These are phyloP conservation scores for Yarrowia sp. DNA, from an alignment of 805 yeast species.

Conservation along the genomic window DNA sequence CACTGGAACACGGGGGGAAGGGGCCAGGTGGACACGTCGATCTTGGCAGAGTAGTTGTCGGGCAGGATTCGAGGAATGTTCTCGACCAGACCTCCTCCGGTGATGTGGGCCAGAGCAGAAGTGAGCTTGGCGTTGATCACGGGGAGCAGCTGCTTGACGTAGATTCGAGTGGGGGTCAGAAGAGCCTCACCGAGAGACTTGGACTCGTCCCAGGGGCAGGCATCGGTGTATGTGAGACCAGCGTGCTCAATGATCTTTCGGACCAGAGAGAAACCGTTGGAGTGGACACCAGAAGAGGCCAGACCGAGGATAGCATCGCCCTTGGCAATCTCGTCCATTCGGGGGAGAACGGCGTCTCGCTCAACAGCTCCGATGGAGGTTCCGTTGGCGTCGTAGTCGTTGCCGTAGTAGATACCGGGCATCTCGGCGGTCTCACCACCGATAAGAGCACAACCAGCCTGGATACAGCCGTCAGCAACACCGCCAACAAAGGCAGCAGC, in stretches of 20 bases:
- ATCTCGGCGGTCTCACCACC: constrained; percentile 99
- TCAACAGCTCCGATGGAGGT: constrained; percentile 97
- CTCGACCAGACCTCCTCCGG: constrained; percentile 98
- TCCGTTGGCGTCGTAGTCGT: constrained; percentile 98
- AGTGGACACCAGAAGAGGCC: constrained; percentile 91
- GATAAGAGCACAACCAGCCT: constrained; percentile 95
- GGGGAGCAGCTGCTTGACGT: constrained; percentile 87
- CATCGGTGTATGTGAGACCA: constrained; percentile 71
- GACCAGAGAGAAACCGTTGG: constrained; percentile 94
- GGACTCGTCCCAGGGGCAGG: constrained; percentile 82
- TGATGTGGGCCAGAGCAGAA: constrained; percentile 92
- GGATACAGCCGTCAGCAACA: constrained; percentile 94
- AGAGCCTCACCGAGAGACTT: constrained; percentile 85
- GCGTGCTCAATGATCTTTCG: constrained; percentile 86
- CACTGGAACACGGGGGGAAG: constrained; percentile 91
- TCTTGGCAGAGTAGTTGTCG: constrained; percentile 72
- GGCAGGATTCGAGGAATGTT: constrained; percentile 97
- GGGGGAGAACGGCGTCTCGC: constrained; percentile 77
- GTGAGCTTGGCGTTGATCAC: constrained; percentile 70
- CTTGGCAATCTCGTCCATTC: constrained; percentile 64
- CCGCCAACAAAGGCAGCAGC: constrained; percentile 92
- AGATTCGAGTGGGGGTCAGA: constrained; percentile 88
- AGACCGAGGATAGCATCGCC: constrained; percentile 89
- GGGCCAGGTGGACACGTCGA: constrained; percentile 82
- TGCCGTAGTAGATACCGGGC: constrained; percentile 98